phyloP scores from a whole-genome alignment of 1,284 basidiomycete species.

The Testicularia cyperi region DNA sequence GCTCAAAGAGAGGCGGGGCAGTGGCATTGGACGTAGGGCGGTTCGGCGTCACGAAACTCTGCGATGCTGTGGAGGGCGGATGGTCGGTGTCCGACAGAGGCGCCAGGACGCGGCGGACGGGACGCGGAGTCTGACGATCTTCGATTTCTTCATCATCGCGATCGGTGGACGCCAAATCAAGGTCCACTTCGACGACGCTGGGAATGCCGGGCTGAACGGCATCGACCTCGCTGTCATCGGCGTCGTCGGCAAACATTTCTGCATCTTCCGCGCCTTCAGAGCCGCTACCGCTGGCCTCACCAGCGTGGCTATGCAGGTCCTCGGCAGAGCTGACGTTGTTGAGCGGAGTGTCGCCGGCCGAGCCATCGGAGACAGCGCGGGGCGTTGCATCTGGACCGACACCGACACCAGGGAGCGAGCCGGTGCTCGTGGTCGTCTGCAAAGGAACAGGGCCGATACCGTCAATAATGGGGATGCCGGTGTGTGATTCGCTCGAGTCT shows the following conservation, averaged over 20 bases:
- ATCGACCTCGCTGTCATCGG: constrained; percentile 38
- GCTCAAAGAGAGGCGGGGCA: constrained; percentile 30
- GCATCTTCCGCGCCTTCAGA: constrained; percentile 54
- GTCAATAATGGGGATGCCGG: constrained; percentile 27
- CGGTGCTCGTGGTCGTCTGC: constrained; percentile 8
- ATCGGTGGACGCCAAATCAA: constrained; percentile 4
- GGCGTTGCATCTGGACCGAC: constrained; percentile 27
- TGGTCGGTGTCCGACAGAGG: constrained; percentile 26
- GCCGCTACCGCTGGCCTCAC: constrained; percentile 48
- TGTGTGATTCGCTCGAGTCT: constrained; percentile 9
- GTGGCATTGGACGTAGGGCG: constrained; percentile 20
- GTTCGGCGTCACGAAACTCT: constrained; percentile 22
- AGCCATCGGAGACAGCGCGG: constrained; percentile 12
- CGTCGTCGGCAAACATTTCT: constrained; percentile 53
- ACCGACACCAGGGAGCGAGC: too few relatives aligned
- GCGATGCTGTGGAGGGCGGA: constrained; percentile 1
- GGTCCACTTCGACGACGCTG: background rate
- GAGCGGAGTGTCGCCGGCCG: constrained; percentile 3
- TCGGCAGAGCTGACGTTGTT: constrained; percentile 38
- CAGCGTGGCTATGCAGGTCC: constrained; percentile 29
- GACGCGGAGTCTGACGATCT: constrained; percentile 43
- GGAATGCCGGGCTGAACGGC: constrained; percentile 5
- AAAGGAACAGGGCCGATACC: constrained; percentile 28
- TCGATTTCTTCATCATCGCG: constrained; percentile 21
- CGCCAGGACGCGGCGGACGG: constrained; percentile 35